Base-by-base conservation (phyloP, 1,139 yeast genomes). In the Torulaspora globosa region DNA sequence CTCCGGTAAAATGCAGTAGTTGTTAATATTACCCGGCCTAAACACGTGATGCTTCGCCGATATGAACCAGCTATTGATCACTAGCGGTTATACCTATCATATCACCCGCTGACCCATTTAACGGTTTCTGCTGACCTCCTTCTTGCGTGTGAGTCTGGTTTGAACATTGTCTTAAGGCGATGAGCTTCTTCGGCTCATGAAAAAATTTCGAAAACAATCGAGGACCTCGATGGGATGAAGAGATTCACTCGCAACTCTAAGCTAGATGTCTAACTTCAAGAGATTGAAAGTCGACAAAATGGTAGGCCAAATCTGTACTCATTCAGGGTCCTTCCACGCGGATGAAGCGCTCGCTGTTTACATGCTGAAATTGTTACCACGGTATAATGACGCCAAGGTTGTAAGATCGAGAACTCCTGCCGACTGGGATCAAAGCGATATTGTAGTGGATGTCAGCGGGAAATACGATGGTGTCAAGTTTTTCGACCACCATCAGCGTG, bases 341-440 rank as follows among this genome's bases (percentile, higher is more conserved):
- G 98, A 92, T 68, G 98, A 92, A 67, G 83, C 96, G n/a, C 75
- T 94, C 50, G 98, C 97, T 1, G 96, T 90, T 2, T 90, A 76
- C 67, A 81, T 92, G 84, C 72, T 92, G 49, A 79, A 77, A 58
- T 71, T 79, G 24, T 72, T 92, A 43, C 95, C 96, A 3, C 74
- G 78, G 63, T 92, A 68, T 67, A 64, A 76, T 46, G 74, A 80
- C 49, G 82, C 95, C 11, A 74, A 73, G 46, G 73, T 92, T 28
- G 77, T 87, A 18, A 80, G 98, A 65, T 84, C 96, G 3, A 79
- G 98, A 70, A 83, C 82, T 55, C 84, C 90, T 5, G 78, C 71
- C 14, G 84, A 80, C 50, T 85, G 96, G 83, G 97, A 87, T 59
- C 73, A 73, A 38, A 82, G 96, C 59, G 97, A 90, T 65, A 84